Evolutionary conservation across 139 green algal genomes (phyloP).

Genomic region (Chlorokybus atmophyticus): DNA sequence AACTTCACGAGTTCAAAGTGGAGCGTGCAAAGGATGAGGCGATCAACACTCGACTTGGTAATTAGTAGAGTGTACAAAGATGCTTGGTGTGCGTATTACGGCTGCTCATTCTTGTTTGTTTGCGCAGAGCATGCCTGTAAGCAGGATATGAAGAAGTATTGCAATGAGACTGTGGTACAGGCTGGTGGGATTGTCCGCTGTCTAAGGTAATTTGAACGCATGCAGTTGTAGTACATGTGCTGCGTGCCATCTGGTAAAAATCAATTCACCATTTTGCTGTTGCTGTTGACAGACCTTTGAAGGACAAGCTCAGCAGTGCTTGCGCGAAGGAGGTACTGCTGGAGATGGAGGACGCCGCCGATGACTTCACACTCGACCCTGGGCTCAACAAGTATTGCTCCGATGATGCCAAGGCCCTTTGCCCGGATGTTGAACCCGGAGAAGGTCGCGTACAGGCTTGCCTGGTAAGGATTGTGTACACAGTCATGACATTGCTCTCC

Average conservation of each 20-base stretch:
- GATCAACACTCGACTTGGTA: no score
- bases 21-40: constrained; percentile 57
- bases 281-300: no score
- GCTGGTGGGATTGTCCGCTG: not conserved
- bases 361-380: constrained; percentile 8
- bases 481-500: no score
- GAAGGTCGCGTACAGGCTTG: constrained; percentile 48
- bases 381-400: constrained; percentile 28
- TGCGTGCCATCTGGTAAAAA: not conserved
- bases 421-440: constrained; percentile 38
- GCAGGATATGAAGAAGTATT: not conserved
- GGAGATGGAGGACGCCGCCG: constrained; percentile 25
- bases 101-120: no score
- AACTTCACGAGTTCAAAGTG: constrained; percentile 51
- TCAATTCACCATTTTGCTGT: no score
- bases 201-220: constrained; percentile 38
- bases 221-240: no score
- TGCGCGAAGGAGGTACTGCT: not conserved
- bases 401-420: constrained; percentile 40
- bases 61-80: no score
- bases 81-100: no score
- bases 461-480: constrained; percentile 45
- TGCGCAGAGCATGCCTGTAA: not conserved
- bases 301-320: constrained; percentile 29
- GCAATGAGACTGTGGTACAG: not conserved